phyloP scores from a whole-genome alignment of 768 basidiomycete species.

The Agrocybe praecox region DNA sequence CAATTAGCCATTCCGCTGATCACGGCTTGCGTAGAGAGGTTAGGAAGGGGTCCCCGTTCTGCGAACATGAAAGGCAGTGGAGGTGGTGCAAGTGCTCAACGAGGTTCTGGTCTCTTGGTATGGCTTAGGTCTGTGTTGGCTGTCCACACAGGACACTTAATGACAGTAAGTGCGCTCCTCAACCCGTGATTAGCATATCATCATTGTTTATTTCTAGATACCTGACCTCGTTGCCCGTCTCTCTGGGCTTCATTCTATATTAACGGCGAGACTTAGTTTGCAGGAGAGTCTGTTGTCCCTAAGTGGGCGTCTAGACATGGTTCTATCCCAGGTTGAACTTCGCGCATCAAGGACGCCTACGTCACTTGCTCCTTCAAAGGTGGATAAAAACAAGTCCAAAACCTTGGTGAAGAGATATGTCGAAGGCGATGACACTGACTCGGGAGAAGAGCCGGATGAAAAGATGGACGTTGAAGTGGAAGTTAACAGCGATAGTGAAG shows the following conservation, averaged over 20 bases:
- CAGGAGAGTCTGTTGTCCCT: constrained; percentile 86
- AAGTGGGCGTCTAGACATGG: constrained; percentile 90
- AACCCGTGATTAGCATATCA: constrained; percentile 1
- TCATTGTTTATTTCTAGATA: constrained; percentile 53
- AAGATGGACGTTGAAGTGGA: constrained; percentile 71
- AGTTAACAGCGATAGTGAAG: constrained; percentile 56
- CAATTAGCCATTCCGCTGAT: constrained; percentile 86
- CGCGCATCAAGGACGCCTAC: constrained; percentile 74
- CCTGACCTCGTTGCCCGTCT: constrained; percentile 90
- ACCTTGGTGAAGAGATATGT: constrained; percentile 57
- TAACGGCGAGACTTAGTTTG: constrained; percentile 77
- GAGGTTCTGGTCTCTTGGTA: constrained; percentile 65
- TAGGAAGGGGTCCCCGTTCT: constrained; percentile 74
- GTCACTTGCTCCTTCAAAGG: constrained; percentile 45
- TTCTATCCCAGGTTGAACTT: constrained; percentile 91
- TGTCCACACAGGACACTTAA: constrained; percentile 87
- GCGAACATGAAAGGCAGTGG: constrained; percentile 79
- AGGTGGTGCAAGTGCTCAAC: constrained; percentile 78
- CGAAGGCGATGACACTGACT: constrained; percentile 82
- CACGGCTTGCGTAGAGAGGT: constrained; percentile 84
- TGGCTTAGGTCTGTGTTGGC: constrained; percentile 86
- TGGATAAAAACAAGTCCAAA: constrained; percentile 30
- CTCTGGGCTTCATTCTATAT: constrained; percentile 79
- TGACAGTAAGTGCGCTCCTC: constrained; percentile 70
- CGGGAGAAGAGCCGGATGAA: constrained; percentile 53